Percentiles rank a stretch among this genome's conserved stretches.
Evolutionary conservation across 140 eudicot species (phyloP).

Genomic region (Erigeron philadelphicus): DNA sequence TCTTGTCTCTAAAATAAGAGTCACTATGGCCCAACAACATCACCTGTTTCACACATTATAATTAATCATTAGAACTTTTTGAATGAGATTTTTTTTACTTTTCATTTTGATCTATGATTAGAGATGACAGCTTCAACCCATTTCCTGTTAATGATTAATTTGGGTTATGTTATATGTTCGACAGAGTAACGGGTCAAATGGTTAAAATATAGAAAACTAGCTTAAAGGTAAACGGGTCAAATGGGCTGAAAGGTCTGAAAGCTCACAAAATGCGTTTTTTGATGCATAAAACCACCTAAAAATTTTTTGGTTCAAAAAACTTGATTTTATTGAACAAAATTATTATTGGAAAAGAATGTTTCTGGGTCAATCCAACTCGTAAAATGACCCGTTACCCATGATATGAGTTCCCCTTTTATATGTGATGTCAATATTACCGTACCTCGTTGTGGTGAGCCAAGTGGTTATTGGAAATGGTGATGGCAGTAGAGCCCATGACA

Average conservation of each 20-base stretch:
- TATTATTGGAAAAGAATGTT: background rate
- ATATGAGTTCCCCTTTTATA: background rate
- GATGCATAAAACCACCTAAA: background rate
- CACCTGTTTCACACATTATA: constrained; percentile 40
- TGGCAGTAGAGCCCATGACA: constrained; percentile 83
- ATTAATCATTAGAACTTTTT: constrained; percentile 3
- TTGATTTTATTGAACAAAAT: background rate
- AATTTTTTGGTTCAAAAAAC: background rate
- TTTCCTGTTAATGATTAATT: background rate
- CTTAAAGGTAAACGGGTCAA: background rate
- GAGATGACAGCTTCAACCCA: background rate
- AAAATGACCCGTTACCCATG: background rate
- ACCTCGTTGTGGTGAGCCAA: constrained; percentile 82
- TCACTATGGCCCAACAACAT: constrained; percentile 87
- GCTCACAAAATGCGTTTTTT: background rate
- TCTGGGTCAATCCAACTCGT: background rate
- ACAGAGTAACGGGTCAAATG: background rate
- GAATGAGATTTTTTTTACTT: too few species aligned
- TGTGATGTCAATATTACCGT: constrained; percentile 9
- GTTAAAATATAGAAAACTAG: background rate
- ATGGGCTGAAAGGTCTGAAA: background rate
- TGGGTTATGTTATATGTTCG: background rate
- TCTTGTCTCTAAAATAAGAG: constrained; percentile 62
- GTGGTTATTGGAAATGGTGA: constrained; percentile 72
- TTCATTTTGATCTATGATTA: background rate